Evolutionary conservation across 1,139 yeast genomes (phyloP).

Genomic region (Hansenula sp.): DNA sequence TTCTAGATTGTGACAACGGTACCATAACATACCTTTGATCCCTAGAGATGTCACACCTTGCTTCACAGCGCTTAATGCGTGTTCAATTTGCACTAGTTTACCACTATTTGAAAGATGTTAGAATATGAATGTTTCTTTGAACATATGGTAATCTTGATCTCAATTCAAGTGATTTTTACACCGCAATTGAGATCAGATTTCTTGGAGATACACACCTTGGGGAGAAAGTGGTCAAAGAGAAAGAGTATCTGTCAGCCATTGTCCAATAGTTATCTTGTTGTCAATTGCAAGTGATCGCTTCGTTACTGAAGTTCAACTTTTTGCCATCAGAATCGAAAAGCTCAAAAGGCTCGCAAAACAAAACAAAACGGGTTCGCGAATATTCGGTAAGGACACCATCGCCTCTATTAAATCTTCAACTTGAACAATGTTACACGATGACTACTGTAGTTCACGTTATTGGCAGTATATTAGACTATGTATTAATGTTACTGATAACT

Average conservation of each 20-base stretch:
- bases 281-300: too few species aligned
- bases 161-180: background rate
- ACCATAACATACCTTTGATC: constrained; percentile 50
- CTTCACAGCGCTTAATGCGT: constrained; percentile 95
- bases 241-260: constrained; percentile 98
- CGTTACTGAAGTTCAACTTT: background rate
- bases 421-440: too few species aligned
- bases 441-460: too few species aligned
- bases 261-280: background rate
- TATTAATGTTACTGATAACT: too few species aligned
- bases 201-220: constrained; percentile 64
- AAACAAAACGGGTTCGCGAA: background rate
- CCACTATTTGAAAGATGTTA: constrained; percentile 50
- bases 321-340: constrained; percentile 1
- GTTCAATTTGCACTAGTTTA: constrained; percentile 95
- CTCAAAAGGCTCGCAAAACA: background rate
- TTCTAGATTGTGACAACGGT: too few species aligned
- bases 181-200: background rate
- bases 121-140: too few species aligned
- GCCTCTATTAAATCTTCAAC: too few species aligned
- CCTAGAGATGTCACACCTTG: constrained; percentile 98
- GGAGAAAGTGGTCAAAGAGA: constrained; percentile 92
- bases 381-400: too few species aligned
- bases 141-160: constrained; percentile 3
- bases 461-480: too few species aligned